phyloP scores from a whole-genome alignment of 192 early-diverging fungal species.

The Phycomyces nitens region DNA sequence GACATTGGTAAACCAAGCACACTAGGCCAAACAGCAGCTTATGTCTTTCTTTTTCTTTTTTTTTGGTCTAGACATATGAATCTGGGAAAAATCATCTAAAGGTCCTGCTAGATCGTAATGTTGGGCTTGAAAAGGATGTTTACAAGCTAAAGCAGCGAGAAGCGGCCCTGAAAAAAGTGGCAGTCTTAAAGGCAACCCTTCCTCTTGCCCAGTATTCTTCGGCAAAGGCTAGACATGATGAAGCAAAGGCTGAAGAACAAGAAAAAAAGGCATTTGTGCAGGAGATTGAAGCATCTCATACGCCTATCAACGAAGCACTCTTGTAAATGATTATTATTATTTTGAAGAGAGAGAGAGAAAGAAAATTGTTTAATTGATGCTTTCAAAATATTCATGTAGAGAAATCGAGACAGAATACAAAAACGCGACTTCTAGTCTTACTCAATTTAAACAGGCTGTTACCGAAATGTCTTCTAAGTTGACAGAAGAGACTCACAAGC shows the following conservation, averaged over 20 bases:
- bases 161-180: conserved; percentile 53
- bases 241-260: conserved; percentile 12
- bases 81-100: conserved; percentile 54
- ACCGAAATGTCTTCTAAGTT: too few species aligned
- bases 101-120: conserved; percentile 65
- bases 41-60: not conserved
- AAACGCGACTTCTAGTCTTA: not conserved
- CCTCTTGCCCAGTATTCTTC: conserved; percentile 57
- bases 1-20: conserved; percentile 38
- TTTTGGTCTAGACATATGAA: conserved; percentile 38
- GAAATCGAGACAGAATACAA: not conserved
- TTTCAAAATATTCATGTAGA: not conserved
- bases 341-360: too few species aligned
- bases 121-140: conserved; percentile 74
- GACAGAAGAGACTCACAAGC: not conserved
- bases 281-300: conserved; percentile 33
- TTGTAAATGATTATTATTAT: conserved; percentile 16
- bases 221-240: conserved; percentile 47
- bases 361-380: too few species aligned
- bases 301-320: conserved; percentile 36
- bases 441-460: not conserved
- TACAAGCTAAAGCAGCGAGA: conserved; percentile 69
- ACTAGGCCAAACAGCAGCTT: too few species aligned
- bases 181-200: conserved; percentile 54
- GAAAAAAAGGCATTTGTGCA: conserved; percentile 11